These are phyloP conservation scores for Coleophoma crateriformis DNA, from an alignment of 2,329 filamentous ascomycete genomes.

Conservation along the genomic window DNA sequence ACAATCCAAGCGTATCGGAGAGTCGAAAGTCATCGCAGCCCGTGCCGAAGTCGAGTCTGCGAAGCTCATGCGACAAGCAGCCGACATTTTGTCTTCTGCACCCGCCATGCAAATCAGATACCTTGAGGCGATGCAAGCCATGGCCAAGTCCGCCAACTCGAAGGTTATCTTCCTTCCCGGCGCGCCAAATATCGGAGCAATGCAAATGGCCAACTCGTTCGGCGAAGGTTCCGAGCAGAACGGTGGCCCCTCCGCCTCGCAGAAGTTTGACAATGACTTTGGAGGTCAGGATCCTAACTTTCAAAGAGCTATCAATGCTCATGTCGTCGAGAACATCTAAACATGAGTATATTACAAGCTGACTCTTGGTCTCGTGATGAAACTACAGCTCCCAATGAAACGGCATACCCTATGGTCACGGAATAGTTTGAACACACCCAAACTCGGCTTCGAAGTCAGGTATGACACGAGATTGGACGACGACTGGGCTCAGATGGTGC, in stretches of 20 bases:
- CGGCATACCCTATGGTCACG: too few relatives aligned
- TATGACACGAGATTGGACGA: too few relatives aligned
- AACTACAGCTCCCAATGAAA: too few relatives aligned
- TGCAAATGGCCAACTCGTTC: slow-evolving; percentile 40
- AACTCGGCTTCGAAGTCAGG: too few relatives aligned
- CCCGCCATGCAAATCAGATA: slow-evolving; percentile 98
- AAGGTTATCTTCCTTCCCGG: slow-evolving; percentile 83
- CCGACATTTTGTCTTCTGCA: slow-evolving; percentile 85
- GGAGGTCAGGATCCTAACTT: slow-evolving; percentile 55
- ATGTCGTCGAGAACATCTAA: slow-evolving; percentile 81
- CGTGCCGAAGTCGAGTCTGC: slow-evolving; percentile 95
- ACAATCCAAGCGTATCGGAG: slow-evolving; percentile 96
- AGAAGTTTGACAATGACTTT: slow-evolving; percentile 38
- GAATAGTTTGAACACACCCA: too few relatives aligned
- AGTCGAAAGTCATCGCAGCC: slow-evolving; percentile 96
- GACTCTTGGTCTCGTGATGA: slow-evolving; percentile 3
- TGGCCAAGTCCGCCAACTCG: slow-evolving; percentile 88
- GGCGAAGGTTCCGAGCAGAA: slow-evolving; percentile 52
- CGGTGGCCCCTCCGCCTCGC: slow-evolving; percentile 31
- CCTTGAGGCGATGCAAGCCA: slow-evolving; percentile 96
- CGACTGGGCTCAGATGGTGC: too few relatives aligned
- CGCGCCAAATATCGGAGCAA: slow-evolving; percentile 50
- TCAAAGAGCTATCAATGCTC: slow-evolving; percentile 75
- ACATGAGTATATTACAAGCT: slow-evolving; percentile 12
- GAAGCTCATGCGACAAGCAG: slow-evolving; percentile 88